phyloP scores from a whole-genome alignment of 148 eudicot species.

The Vaccinium macrocarpon region DNA sequence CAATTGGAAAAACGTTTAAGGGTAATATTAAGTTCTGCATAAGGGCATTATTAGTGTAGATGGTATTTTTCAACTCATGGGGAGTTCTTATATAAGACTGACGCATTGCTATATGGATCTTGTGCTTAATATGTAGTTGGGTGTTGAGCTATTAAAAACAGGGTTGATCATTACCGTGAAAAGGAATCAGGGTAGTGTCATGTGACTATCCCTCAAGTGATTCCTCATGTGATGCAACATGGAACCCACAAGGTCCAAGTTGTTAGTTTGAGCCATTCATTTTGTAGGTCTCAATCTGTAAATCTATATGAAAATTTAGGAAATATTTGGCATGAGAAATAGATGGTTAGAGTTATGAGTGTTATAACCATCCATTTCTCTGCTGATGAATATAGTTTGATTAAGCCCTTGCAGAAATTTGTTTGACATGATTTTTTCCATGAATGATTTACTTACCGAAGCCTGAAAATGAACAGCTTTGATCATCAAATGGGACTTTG shows the following conservation, averaged over 20 bases:
- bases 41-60: background rate
- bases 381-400: background rate
- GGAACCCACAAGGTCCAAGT: background rate
- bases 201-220: background rate
- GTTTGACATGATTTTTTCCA: background rate
- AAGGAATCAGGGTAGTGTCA: background rate
- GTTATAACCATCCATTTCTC: background rate
- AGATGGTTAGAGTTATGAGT: background rate
- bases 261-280: background rate
- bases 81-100: background rate
- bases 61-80: background rate
- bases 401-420: background rate
- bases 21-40: slow-evolving; percentile 32
- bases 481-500: background rate
- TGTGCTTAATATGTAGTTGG: background rate
- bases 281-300: background rate
- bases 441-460: background rate
- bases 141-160: background rate
- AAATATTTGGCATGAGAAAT: background rate
- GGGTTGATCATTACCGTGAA: background rate
- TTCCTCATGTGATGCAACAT: background rate
- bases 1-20: slow-evolving; percentile 91
- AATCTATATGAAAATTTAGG: background rate
- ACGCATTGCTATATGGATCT: slow-evolving; percentile 9
- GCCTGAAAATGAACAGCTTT: background rate